phyloP scores from a whole-genome alignment of 2,329 filamentous ascomycete genomes.

The Epichloe baconii region DNA sequence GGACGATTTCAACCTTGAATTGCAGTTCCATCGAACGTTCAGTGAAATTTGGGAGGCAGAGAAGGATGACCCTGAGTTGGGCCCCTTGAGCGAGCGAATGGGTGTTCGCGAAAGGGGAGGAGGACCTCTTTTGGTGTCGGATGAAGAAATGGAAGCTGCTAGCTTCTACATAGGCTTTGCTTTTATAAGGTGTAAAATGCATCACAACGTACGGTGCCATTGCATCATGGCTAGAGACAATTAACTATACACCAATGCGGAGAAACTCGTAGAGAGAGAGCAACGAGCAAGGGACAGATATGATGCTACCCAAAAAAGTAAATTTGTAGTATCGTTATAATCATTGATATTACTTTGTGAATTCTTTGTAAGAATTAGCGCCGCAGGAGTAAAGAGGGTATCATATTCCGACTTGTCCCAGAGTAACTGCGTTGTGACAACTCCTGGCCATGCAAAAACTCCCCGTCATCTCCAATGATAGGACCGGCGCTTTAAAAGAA shows the following conservation, averaged over 20 bases:
- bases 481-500: not conserved
- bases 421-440: slow-evolving; percentile 8
- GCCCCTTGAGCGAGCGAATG: slow-evolving; percentile 89
- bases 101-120: slow-evolving; percentile 64
- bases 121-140: slow-evolving; percentile 55
- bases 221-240: too few relatives aligned
- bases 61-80: slow-evolving; percentile 70
- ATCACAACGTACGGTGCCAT: too few relatives aligned
- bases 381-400: slow-evolving; percentile 15
- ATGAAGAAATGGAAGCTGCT: slow-evolving; percentile 86
- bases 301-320: not conserved
- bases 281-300: not conserved
- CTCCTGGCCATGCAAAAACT: slow-evolving; percentile 10
- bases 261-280: not conserved
- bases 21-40: slow-evolving; percentile 89
- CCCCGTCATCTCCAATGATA: not conserved
- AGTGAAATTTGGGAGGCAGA: slow-evolving; percentile 84
- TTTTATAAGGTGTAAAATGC: slow-evolving; percentile 74
- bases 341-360: slow-evolving; percentile 10
- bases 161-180: slow-evolving; percentile 85
- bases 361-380: not conserved
- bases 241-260: too few relatives aligned
- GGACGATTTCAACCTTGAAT: slow-evolving; percentile 90
- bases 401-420: slow-evolving; percentile 14
- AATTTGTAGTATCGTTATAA: slow-evolving; percentile 5